A percentile compares a stretch with the other conserved stretches of the same genome.
phyloP scores from a whole-genome alignment of 345 rosid genomes.

The Salix brachista region DNA sequence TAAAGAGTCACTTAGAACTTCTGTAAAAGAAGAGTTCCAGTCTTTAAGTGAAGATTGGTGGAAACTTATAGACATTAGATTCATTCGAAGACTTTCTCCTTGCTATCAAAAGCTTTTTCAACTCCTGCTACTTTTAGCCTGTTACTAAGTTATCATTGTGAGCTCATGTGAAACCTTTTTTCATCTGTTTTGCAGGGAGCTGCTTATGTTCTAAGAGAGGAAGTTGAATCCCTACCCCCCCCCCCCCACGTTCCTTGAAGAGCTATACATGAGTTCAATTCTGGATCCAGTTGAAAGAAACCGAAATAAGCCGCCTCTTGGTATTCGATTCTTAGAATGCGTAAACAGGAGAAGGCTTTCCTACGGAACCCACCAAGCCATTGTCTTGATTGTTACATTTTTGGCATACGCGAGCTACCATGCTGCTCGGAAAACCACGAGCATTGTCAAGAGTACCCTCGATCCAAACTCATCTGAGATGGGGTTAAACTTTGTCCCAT shows the following conservation, averaged over 20 bases:
- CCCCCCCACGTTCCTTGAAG: too few species aligned
- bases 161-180: not conserved
- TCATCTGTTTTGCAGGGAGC: not conserved
- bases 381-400: conserved; percentile 82
- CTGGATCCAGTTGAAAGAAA: conserved; percentile 23
- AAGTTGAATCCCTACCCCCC: not conserved
- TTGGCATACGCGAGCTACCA: conserved; percentile 79
- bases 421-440: conserved; percentile 79
- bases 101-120: not conserved
- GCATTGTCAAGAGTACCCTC: conserved; percentile 86
- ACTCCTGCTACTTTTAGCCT: not conserved
- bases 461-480: conserved; percentile 56
- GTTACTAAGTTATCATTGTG: not conserved
- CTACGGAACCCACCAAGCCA: conserved; percentile 57
- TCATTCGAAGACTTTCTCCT: too few species aligned
- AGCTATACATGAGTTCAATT: conserved; percentile 48
- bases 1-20: not conserved
- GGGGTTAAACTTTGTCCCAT: conserved; percentile 34
- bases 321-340: conserved; percentile 55
- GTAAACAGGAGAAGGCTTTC: conserved; percentile 50
- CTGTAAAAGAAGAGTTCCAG: not conserved
- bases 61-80: too few species aligned
- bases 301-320: conserved; percentile 47
- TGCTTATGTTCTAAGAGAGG: conserved; percentile 9
- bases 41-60: not conserved